Evolutionary conservation across 768 basidiomycete genomes (phyloP), one percentile per base, ranked within the genome.

Genomic region (Boletus sensibilis): DNA sequence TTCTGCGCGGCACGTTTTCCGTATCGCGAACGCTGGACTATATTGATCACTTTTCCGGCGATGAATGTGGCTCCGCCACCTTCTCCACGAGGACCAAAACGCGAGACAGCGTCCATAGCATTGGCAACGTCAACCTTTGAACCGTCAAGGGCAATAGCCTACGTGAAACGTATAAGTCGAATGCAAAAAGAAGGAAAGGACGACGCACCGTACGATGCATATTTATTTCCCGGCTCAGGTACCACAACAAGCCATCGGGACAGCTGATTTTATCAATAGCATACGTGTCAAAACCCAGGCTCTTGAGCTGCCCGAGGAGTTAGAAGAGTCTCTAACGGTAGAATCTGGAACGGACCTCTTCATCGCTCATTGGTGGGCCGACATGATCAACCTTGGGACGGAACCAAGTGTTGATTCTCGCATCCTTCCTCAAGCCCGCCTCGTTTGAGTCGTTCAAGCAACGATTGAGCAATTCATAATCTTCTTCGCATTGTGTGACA

Each of bases 211-310:
- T 86, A 6, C 85, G 79, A 70, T 95, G 90, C 40, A 98, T 68
- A 50, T 81, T 79, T 14, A 86, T 64, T 38, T 87, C 82, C 13
- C 76, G 76, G 60, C 74, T 80, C 21, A 98, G 72, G 75, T 78
- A 99, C 74, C 81, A 85, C 56, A 79, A 74, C 71, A 98, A 78
- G 3, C 87, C 87, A 10, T 83, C 78, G 0, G 94, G 90, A 53
- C 84, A 95, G 5, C 82, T 81, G 42, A 98, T 75, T 56, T 86
- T 87, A 61, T 98, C 87, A 23, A 94, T 76, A 0, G 90, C 92
- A 63, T 89, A 95, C 4, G 87, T 86, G 58, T 94, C 87, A 64
- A 98, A 92, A 5, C 85, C 84, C 18, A 85, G 67, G 16, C 60
- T 56, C 23, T 60, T 59, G 64, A 98, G 72, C 90, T 96, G 56